Evolutionary conservation across 805 yeast genomes (phyloP).

Genomic region (Starmerella stellata): DNA sequence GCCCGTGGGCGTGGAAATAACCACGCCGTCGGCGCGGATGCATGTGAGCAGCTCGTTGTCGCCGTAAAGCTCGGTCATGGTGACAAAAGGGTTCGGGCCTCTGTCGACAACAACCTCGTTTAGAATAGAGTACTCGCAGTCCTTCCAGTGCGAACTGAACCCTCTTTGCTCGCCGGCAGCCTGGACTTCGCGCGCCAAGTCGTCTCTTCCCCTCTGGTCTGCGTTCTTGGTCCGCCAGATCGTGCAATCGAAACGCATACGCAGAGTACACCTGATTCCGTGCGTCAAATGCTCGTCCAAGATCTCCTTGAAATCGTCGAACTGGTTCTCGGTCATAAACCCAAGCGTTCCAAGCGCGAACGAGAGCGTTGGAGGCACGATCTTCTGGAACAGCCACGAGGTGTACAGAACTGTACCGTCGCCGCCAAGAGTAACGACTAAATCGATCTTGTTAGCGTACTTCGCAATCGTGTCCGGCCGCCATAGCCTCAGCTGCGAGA

Average conservation of each 20-base stretch:
- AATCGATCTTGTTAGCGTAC: conserved; percentile 40
- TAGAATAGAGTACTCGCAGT: conserved; percentile 43
- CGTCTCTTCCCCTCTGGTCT: conserved; percentile 19
- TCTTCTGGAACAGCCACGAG: conserved; percentile 63
- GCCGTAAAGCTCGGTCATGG: conserved; percentile 76
- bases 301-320: conserved; percentile 47
- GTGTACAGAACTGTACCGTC: conserved; percentile 90
- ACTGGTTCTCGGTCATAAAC: conserved; percentile 71
- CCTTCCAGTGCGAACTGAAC: conserved; percentile 12
- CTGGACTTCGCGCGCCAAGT: conserved; percentile 28
- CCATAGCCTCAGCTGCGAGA: conserved; percentile 48
- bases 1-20: conserved; percentile 88
- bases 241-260: conserved; percentile 78
- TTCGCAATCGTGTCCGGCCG: conserved; percentile 29
- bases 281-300: conserved; percentile 41
- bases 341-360: conserved; percentile 86
- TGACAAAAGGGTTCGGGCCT: conserved; percentile 84
- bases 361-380: conserved; percentile 81
- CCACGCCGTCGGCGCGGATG: conserved; percentile 87
- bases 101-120: conserved; percentile 84
- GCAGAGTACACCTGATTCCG: conserved; percentile 59
- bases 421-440: conserved; percentile 82
- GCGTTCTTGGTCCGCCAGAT: conserved; percentile 26
- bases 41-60: conserved; percentile 70
- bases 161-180: conserved; percentile 21